A percentile compares a stretch with the other conserved stretches of the same genome.
Conservation (phyloP, 495 filamentous ascomycete genomes). For the Penicillium waksmanii region DNA sequence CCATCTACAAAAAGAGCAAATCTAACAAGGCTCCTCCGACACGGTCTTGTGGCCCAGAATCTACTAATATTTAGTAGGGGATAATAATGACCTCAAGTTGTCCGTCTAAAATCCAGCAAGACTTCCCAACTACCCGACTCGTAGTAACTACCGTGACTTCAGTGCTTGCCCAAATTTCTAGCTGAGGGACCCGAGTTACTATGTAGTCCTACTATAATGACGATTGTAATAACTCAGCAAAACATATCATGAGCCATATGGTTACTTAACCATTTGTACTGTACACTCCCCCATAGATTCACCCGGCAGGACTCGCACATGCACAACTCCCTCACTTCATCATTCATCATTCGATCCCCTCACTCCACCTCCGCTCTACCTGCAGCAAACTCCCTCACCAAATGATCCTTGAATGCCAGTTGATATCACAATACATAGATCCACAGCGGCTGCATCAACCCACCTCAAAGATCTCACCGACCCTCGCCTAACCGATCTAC, state of each 20-base stretch:
- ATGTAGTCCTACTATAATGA: too few relatives aligned
- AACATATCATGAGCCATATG: too few relatives aligned
- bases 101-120: not conserved
- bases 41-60: not conserved
- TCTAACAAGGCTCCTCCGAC: not conserved
- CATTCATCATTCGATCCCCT: too few relatives aligned
- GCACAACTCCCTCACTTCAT: not conserved
- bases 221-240: too few relatives aligned
- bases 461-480: not conserved
- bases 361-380: not conserved
- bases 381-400: not conserved
- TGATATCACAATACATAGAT: slow-evolving; percentile 13
- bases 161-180: not conserved
- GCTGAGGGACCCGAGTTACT: not conserved
- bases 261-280: too few relatives aligned
- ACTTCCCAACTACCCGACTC: not conserved
- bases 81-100: not conserved
- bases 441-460: not conserved
- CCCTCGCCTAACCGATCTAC: slow-evolving; percentile 4
- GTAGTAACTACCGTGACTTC: not conserved
- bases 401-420: not conserved
- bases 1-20: not conserved
- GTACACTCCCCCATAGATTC: too few relatives aligned
- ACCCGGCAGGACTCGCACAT: not conserved
- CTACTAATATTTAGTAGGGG: not conserved